Evolutionary conservation across 257 asterid genomes (phyloP).

Genomic region (Solanum pennellii): DNA sequence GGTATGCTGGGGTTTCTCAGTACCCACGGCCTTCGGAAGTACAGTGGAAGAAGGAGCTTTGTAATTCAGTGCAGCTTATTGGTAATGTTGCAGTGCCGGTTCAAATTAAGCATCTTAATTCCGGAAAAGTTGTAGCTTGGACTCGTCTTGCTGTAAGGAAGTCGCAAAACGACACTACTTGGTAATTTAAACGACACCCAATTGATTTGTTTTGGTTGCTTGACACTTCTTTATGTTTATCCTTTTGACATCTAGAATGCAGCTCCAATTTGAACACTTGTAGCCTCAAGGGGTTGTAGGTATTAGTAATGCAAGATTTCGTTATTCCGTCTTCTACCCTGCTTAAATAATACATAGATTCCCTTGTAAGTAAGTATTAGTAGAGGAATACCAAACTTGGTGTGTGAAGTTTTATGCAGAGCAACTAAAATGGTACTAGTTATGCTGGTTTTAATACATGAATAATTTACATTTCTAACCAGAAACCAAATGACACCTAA

Average conservation of each 20-base stretch:
- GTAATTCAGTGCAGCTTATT: slow-evolving; percentile 54
- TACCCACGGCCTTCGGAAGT: slow-evolving; percentile 30
- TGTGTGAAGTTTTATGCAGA: neutral
- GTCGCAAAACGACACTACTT: slow-evolving; percentile 59
- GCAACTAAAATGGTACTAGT: neutral
- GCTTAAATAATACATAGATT: neutral
- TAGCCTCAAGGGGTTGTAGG: neutral
- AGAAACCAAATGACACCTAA: too few relatives aligned
- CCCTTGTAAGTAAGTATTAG: neutral
- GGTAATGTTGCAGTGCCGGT: slow-evolving; percentile 71
- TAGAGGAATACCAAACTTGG: neutral
- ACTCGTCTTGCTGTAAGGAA: slow-evolving; percentile 80
- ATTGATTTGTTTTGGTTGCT: neutral
- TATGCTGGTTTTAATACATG: too few relatives aligned
- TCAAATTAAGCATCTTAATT: slow-evolving; percentile 56
- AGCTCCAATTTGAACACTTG: neutral
- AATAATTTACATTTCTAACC: too few relatives aligned
- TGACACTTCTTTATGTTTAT: neutral
- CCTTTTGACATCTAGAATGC: neutral
- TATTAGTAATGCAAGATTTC: neutral
- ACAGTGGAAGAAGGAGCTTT: slow-evolving; percentile 41
- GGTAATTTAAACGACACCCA: slow-evolving; percentile 17
- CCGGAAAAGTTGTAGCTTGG: slow-evolving; percentile 74
- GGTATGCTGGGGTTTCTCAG: slow-evolving; percentile 1
- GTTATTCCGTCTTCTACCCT: neutral